Base-by-base conservation (phyloP, 768 basidiomycete species). In the Pleurotus platypus region DNA sequence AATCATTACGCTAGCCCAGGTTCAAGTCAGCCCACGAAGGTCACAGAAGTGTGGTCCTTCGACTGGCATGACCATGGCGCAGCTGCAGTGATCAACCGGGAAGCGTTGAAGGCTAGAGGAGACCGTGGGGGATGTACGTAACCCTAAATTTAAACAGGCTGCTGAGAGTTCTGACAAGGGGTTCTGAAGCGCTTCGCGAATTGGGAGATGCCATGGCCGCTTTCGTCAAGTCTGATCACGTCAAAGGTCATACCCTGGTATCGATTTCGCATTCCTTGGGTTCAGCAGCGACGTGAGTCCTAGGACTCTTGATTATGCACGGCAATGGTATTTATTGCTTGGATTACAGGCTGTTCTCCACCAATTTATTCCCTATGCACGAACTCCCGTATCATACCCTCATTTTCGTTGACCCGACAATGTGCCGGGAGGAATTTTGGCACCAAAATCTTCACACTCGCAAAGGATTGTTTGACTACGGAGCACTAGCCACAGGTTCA, bases 41-140 rank as follows among this genome's bases (percentile, higher is more conserved):
- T 82, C 26, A 70, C 72, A 2, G 79, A 82, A 58, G 77, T 74
- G 1, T 81, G 78, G 77, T 67, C 76, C 0, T 74, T 81, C 55
- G 81, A 82, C 62, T 77, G 76, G 73, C 78, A 76, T 55, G 80
- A 71, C 30, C 78, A 79, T 46, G 80, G 81, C 16, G 77, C 79
- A 38, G 71, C 78, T 7, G 79, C 76, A 12, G 59, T 78, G 0
- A 61, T 80, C n/a, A 82, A 82, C 60, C 64, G 60, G 4, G 67
- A 67, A 5, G 56, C 65, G 0, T 60, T 81, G 38, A 59, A 65
- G 47, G 42, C 47, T 2, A 18, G 54, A 2, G 70, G 74, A 9
- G 60, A 66, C 13, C 64, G 70, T 26, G 69, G 70, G 46, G 71
- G 76, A 38, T 74, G 77, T 75, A 60, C 59, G 76, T 71, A 9